These are phyloP conservation scores for Pistacia vera DNA, from an alignment of 345 rosid species.

Conservation along the genomic window DNA sequence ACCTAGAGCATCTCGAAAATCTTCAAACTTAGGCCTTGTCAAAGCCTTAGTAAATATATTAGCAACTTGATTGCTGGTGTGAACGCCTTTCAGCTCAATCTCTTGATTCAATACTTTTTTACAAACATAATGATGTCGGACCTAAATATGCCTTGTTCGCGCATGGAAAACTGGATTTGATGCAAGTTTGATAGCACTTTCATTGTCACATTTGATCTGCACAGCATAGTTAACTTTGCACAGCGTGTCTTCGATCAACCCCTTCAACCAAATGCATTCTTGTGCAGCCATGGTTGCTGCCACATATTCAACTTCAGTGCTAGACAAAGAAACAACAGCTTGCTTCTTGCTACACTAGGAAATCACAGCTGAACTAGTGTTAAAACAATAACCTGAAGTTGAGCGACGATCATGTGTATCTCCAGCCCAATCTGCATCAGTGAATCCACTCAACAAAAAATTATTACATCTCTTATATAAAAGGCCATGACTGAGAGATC, in stretches of 20 bases:
- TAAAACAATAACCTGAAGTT: background rate
- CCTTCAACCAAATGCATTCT: constrained; percentile 18
- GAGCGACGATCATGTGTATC: background rate
- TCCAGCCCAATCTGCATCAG: background rate
- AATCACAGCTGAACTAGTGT: background rate
- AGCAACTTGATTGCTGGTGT: background rate
- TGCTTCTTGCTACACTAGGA: constrained; percentile 17
- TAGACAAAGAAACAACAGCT: background rate
- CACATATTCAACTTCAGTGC: background rate
- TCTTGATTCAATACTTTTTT: constrained; percentile 5
- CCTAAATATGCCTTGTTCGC: background rate
- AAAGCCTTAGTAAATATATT: no score
- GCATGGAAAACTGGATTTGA: background rate
- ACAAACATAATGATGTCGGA: background rate
- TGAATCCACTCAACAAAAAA: constrained; percentile 4
- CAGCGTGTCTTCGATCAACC: constrained; percentile 3
- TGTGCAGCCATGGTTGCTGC: background rate
- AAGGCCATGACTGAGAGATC: background rate
- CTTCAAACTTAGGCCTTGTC: background rate
- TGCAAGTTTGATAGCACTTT: background rate
- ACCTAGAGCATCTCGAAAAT: background rate
- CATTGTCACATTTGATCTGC: constrained; percentile 2
- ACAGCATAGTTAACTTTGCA: background rate
- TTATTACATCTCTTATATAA: background rate
- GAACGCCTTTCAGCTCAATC: background rate